A percentile compares a stretch with the other conserved stretches of the same genome.
Conservation (phyloP, 768 basidiomycete species). For the Lentinula edodes region DNA sequence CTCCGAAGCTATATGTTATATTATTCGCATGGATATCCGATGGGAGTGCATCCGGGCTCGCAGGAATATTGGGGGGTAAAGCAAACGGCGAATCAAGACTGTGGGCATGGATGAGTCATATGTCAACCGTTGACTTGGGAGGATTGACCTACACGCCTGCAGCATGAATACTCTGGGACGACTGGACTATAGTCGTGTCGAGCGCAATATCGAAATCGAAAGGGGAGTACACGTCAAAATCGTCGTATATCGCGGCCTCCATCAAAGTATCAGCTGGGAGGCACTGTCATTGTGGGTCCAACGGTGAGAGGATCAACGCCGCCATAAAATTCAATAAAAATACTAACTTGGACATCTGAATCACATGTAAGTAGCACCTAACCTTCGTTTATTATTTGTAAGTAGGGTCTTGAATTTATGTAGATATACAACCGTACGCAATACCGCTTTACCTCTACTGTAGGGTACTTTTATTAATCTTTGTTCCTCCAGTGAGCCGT, state of each 20-base stretch:
- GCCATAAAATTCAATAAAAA: no score
- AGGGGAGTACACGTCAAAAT: neutral
- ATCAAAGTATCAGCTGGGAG: neutral
- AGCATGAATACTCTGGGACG: neutral
- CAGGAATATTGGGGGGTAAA: neutral
- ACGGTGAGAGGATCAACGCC: no score
- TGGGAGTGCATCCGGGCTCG: neutral
- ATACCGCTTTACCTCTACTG: neutral
- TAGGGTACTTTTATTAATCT: conserved; percentile 1
- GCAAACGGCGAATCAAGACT: neutral
- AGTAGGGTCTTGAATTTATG: neutral
- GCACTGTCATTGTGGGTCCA: neutral
- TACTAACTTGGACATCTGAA: neutral
- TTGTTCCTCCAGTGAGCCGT: neutral
- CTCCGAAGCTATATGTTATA: neutral
- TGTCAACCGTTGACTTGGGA: neutral
- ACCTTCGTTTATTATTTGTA: neutral
- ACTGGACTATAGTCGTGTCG: neutral
- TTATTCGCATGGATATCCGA: neutral
- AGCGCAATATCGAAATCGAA: neutral
- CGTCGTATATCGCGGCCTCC: neutral
- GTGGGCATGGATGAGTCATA: neutral
- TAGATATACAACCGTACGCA: neutral
- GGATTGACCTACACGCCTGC: neutral
- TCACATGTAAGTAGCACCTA: neutral